Conservation (phyloP, 495 filamentous ascomycete species). For the Penicillium desertorum region DNA sequence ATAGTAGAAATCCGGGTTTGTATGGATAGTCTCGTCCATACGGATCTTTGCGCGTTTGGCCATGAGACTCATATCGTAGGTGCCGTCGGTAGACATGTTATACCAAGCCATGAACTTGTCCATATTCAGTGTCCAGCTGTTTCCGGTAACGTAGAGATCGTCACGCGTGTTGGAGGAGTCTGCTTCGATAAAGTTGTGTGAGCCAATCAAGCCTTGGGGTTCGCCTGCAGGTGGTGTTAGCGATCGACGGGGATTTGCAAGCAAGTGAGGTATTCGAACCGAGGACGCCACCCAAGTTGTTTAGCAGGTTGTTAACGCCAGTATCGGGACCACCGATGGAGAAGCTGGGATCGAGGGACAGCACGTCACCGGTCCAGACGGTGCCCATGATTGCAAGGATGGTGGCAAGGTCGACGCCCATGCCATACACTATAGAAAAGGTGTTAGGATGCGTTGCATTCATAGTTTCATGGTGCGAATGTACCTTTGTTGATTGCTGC, state of each 20-base stretch:
- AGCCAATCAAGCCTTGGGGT: slow-evolving; percentile 50
- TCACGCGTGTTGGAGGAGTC: slow-evolving; percentile 56
- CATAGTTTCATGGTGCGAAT: not conserved
- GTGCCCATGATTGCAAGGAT: slow-evolving; percentile 53
- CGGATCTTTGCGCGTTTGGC: slow-evolving; percentile 36
- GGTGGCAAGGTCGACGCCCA: slow-evolving; percentile 51
- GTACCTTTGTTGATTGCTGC: slow-evolving; percentile 35
- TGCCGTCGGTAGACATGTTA: slow-evolving; percentile 36
- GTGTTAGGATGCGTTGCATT: not conserved
- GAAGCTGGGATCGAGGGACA: slow-evolving; percentile 41
- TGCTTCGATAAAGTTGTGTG: slow-evolving; percentile 57
- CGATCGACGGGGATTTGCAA: not conserved
- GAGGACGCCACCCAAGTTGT: slow-evolving; percentile 30
- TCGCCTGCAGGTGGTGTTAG: slow-evolving; percentile 19
- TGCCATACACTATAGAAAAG: slow-evolving; percentile 42
- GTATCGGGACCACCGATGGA: slow-evolving; percentile 38
- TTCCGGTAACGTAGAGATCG: slow-evolving; percentile 51
- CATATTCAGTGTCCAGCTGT: slow-evolving; percentile 43
- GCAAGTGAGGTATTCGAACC: slow-evolving; percentile 12
- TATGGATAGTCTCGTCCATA: slow-evolving; percentile 48
- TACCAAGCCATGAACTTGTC: slow-evolving; percentile 44
- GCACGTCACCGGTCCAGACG: slow-evolving; percentile 48
- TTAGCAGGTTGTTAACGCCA: slow-evolving; percentile 34
- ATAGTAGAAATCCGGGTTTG: slow-evolving; percentile 56
- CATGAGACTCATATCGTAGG: slow-evolving; percentile 41